Evolutionary conservation across 345 rosid genomes (phyloP), one percentile per base, ranked within the genome.

Genomic region (Nasturtium officinale): DNA sequence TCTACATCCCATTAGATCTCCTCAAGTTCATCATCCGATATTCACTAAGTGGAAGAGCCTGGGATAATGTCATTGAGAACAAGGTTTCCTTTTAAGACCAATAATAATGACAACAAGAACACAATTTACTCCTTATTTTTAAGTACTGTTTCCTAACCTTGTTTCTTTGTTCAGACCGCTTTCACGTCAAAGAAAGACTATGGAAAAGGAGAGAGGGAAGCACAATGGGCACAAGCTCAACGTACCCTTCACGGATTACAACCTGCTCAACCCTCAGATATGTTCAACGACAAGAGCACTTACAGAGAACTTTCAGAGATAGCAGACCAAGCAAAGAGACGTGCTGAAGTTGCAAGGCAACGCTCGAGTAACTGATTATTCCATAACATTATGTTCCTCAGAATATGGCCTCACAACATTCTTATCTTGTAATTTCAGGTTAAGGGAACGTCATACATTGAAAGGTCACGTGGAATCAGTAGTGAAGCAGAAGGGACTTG

Each of bases 381-480:
- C 45, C 50, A 28, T 25, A 51, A 7, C 17, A 13, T 48, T 45
- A 0, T 25, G 38, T 76, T 52, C 38, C 23, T 63, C 25, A 37
- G 72, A 64, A 64, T 30, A 64, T 37, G 67, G 26, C 10, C 42
- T 68, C 13, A 53, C 40, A 46, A 8, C 23, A 20, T 38, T 40
- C 18, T 20, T 56, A 0, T 35, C 17, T 53, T 62, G n/a, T 54
- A 21, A 35, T 43, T 53, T 37, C 83, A 92, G 96, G 90, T 78
- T 89, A 69, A 85, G 97, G 74, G 98, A 93, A 82, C 86, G 90
- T 55, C 96, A 90, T 48, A 90, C 97, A 0, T 88, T 93, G 23
- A 90, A 93, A 84, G 94, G 97, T 1, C 98, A 90, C 48, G 94
- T 90, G 16, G 98, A 90, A 79, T 93, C 97, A 7, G 97, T 93